Base-by-base conservation (phyloP, 441 rosid species). In the Gossypium gossypioides region DNA sequence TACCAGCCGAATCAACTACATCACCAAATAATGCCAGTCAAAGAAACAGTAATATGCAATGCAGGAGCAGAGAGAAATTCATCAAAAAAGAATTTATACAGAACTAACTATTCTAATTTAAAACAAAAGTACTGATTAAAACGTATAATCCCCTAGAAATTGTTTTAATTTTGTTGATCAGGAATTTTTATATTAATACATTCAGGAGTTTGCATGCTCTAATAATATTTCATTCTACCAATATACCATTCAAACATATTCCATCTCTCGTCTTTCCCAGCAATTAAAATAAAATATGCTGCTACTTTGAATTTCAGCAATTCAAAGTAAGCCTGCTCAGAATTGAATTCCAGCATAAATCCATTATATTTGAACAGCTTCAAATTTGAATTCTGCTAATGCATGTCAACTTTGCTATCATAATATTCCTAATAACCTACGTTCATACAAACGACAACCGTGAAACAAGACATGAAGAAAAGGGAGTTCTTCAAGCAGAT, bases 1-100 rank as follows among this genome's bases (percentile, higher is more conserved):
- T 84, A 88, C 89, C 70, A 93, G 84, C 75, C 91, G 91, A 80
- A 93, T 86, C 82, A 93, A 86, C 99, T 96, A 73, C 72, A 72
- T 52, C 70, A 80, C n/a, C 79, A 56, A 79, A 75, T 51, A 70
- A 71, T 60, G 68, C 71, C 64, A 83, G 71, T 60, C 71, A 75
- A 54, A 37, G 77, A 37, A 75, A 19, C 32, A 71, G 19, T 29
- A n/a, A 73, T 7, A 63, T 56, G 61, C 9, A 18, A 62, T 48
- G 54, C 72, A 13, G 55, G 70, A 68, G 18, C 22, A 52, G 51
- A 46, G 13, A 57, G 21, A 50, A 67, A 72, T 69, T 67, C 76
- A 68, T 21, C 63, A 6, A 74, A 18, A 73, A 10, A 42, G 50
- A 72, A 50, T 37, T 22, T 10, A 6, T 2, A 65, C 69, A 46